Conservation (phyloP, 2,329 filamentous ascomycete species). For the Xylariales sp. region DNA sequence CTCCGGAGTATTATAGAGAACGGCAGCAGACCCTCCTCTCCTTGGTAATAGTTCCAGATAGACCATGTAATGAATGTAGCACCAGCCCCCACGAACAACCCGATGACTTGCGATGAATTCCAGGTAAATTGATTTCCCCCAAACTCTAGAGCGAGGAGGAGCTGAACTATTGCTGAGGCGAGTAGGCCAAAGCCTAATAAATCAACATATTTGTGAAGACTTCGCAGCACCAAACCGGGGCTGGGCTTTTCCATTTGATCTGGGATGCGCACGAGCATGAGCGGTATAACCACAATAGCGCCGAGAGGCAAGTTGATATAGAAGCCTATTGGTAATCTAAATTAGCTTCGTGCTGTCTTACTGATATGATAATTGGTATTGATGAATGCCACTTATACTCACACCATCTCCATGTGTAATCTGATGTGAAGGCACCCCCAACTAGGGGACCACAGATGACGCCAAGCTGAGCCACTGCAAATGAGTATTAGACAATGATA, state of each 20-base stretch:
- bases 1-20: slow-evolving; percentile 34
- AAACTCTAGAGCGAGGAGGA: slow-evolving; percentile 40
- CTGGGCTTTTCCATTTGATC: slow-evolving; percentile 23
- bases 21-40: slow-evolving; percentile 45
- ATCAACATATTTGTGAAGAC: slow-evolving; percentile 27
- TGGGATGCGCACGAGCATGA: slow-evolving; percentile 29
- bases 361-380: too few species aligned
- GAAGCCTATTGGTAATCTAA: slow-evolving; percentile 22
- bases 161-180: slow-evolving; percentile 30
- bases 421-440: slow-evolving; percentile 36
- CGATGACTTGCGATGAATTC: slow-evolving; percentile 29
- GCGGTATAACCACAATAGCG: slow-evolving; percentile 22
- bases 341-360: neutral
- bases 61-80: slow-evolving; percentile 27
- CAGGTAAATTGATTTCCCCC: slow-evolving; percentile 31
- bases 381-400: too few species aligned
- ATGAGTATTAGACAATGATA: neutral
- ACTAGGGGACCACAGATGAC: slow-evolving; percentile 40
- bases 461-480: slow-evolving; percentile 32
- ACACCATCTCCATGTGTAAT: slow-evolving; percentile 41
- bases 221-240: slow-evolving; percentile 7
- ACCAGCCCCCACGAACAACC: slow-evolving; percentile 30
- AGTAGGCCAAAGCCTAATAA: slow-evolving; percentile 36
- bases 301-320: slow-evolving; percentile 44
- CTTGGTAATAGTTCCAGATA: slow-evolving; percentile 35